Conservation (phyloP, 176 grass and related monocot genomes). For the Paspalum notatum region DNA sequence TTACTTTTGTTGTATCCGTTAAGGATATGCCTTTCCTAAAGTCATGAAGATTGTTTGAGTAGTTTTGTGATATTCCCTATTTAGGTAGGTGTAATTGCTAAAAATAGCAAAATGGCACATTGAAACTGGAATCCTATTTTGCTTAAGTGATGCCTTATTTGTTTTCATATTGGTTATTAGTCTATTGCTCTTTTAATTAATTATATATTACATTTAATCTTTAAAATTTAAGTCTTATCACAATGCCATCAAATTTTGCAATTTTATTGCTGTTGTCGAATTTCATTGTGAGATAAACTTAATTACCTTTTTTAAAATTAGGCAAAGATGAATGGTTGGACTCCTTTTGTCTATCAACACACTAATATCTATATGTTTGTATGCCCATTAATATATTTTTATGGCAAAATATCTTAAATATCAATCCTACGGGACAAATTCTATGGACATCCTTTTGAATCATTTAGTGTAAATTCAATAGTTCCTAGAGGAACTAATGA, state of each 20-base stretch:
- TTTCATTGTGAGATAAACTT: neutral
- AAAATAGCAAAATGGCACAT: neutral
- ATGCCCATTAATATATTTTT: neutral
- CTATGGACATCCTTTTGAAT: no score
- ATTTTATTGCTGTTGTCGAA: neutral
- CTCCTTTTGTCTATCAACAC: neutral
- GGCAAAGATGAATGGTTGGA: neutral
- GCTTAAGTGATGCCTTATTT: neutral
- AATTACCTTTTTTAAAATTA: neutral
- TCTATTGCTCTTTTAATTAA: neutral
- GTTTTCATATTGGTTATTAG: neutral
- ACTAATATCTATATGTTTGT: neutral
- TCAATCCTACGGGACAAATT: neutral
- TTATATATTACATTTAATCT: neutral
- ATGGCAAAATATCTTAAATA: neutral
- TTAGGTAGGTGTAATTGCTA: neutral
- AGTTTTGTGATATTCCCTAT: neutral
- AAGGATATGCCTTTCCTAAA: neutral
- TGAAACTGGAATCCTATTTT: neutral
- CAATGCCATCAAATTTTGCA: neutral
- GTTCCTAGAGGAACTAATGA: neutral
- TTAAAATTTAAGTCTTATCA: neutral
- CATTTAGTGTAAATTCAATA: neutral
- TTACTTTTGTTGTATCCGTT: neutral
- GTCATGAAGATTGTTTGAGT: neutral